Base-by-base conservation (phyloP, 345 rosid species). In the Sonneratia caseolaris region DNA sequence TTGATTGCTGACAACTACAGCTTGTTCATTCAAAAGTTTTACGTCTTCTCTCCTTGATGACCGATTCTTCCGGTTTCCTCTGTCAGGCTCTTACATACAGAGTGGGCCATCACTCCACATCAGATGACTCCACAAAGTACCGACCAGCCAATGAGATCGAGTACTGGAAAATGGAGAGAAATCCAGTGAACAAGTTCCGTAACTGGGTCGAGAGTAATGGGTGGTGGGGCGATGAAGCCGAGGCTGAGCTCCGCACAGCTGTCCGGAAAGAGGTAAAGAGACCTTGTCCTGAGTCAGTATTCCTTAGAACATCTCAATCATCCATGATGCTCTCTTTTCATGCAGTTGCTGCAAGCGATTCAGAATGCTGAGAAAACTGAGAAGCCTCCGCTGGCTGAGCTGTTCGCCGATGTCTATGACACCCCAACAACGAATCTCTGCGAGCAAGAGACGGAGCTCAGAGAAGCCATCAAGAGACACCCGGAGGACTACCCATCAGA, bases 91-190 rank as follows among this genome's bases (percentile, higher is more conserved):
- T 91, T 53, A 87, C 95, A 3, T 91, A 91, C 70, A 82, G 97
- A 75, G 89, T 89, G 53, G 91, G 95, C 47, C 91, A 89, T 72
- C 95, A 91, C 81, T 91, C 97, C 5, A 89, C 97, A 15, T 91
- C 97, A 1, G 97, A 91, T 70, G 97, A 91, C 69, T 91, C 97
- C 13, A 87, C 97, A 69, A 91, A 86, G 77, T 89, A 91, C 73
- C 80, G 95, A 11, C 76, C 84, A 1, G 70, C 73, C 2, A 77
- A 85, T 16, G 97, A 91, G 49, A 88, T 91, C 21, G 78, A 91
- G 16, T 76, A 86, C 83, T 91, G 95, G 97, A 89, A 85, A 80
- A 76, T 37, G 75, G 77, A 76, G 7, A 81, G 93, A 69, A 80
- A 86, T 79, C 96, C 97, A 3, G 91, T 89, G n/a, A 82, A 72